phyloP scores from a whole-genome alignment of 2,329 filamentous ascomycete genomes.

The Fusarium sp. region DNA sequence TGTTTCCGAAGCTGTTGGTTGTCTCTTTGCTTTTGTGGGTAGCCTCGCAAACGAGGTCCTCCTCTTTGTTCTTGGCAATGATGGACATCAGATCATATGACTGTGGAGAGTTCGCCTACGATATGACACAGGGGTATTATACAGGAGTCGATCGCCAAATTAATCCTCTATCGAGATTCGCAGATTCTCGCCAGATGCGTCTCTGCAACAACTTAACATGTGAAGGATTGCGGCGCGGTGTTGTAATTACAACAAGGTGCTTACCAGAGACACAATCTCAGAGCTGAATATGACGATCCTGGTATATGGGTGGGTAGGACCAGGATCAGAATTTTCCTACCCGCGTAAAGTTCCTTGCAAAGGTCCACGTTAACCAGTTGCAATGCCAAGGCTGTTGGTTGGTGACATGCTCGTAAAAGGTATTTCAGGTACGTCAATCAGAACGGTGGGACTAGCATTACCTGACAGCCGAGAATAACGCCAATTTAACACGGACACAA shows the following conservation, averaged over 20 bases:
- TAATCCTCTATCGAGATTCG: not conserved
- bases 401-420: not conserved
- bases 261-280: not conserved
- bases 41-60: not conserved
- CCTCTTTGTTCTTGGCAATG: not conserved
- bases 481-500: not conserved
- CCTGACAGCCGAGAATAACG: not conserved
- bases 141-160: not conserved
- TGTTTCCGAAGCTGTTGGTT: not conserved
- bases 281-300: not conserved
- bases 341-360: not conserved
- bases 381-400: not conserved
- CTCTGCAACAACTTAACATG: not conserved
- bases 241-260: not conserved
- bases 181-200: not conserved
- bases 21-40: not conserved
- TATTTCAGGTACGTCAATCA: not conserved
- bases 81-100: constrained; percentile 1
- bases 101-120: not conserved
- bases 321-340: constrained; percentile 7
- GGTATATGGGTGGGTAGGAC: not conserved
- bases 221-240: not conserved
- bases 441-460: not conserved
- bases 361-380: not conserved
- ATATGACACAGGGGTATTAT: not conserved